phyloP scores from a whole-genome alignment of 2,329 filamentous ascomycete species.

The Lojkania enalia region DNA sequence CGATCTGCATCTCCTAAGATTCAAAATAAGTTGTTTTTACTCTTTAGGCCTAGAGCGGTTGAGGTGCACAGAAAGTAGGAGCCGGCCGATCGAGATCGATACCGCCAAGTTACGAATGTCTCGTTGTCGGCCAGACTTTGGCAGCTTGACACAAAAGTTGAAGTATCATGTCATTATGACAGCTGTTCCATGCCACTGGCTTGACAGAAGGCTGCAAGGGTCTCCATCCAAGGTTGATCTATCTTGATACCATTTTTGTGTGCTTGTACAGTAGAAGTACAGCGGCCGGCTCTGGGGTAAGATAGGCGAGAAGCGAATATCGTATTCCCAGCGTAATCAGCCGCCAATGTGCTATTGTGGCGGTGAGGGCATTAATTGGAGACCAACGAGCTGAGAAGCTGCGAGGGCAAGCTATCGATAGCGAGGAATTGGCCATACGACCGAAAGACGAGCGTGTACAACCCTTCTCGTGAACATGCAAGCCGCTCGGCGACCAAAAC shows the following conservation, averaged over 20 bases:
- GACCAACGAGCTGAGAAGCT: conserved; percentile 6
- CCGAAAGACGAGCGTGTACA: conserved; percentile 1
- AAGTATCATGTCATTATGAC: too few species aligned
- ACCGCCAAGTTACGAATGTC: too few species aligned
- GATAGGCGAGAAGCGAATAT: too few species aligned
- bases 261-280: too few species aligned
- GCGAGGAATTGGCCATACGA: conserved; percentile 8
- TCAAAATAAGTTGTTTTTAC: background rate
- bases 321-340: too few species aligned
- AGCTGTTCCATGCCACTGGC: too few species aligned
- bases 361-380: background rate
- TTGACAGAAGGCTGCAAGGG: too few species aligned
- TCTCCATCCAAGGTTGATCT: too few species aligned
- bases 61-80: background rate
- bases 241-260: too few species aligned
- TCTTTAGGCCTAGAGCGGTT: background rate
- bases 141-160: conserved; percentile 3
- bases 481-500: conserved; percentile 5
- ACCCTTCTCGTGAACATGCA: conserved; percentile 7
- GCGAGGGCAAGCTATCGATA: conserved; percentile 12
- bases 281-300: too few species aligned
- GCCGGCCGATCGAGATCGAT: background rate
- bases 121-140: background rate
- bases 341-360: too few species aligned
- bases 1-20: too few species aligned